Percentiles rank a stretch among this genome's conserved stretches.
Conservation (phyloP, 495 filamentous ascomycete species). For the Penicillium verhagenii region DNA sequence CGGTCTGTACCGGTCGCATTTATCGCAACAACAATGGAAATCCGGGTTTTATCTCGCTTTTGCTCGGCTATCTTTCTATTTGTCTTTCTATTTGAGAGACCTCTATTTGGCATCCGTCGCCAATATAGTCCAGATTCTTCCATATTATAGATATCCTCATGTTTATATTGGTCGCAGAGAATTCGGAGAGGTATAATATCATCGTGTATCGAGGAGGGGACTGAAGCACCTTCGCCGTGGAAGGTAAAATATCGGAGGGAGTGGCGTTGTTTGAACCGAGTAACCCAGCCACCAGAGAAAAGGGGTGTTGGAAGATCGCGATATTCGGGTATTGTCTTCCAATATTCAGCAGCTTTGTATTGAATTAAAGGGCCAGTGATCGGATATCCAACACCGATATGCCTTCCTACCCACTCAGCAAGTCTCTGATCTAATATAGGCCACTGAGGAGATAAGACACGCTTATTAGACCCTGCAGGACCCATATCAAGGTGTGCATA, state of each 20-base stretch:
- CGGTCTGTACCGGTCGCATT: conserved; percentile 21
- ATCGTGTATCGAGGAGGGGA: conserved; percentile 5
- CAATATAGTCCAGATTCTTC: conserved; percentile 10
- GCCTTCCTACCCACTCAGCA: conserved; percentile 4
- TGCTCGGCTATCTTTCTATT: neutral
- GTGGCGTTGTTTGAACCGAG: conserved; percentile 10
- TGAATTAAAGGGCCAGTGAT: conserved; percentile 10
- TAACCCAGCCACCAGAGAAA: conserved; percentile 14
- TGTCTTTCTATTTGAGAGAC: conserved; percentile 3
- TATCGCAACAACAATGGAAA: conserved; percentile 17
- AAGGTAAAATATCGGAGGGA: conserved; percentile 6
- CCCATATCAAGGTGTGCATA: conserved; percentile 11
- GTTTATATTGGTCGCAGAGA: conserved; percentile 9
- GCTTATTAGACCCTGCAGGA: conserved; percentile 2
- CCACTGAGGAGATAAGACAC: conserved; percentile 2
- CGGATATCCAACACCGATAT: conserved; percentile 1
- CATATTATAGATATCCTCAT: conserved; percentile 14
- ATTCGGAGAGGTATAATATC: conserved; percentile 4
- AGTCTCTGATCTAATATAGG: conserved; percentile 12
- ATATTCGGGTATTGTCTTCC: conserved; percentile 11
- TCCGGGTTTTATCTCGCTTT: conserved; percentile 10
- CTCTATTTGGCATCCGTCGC: conserved; percentile 11
- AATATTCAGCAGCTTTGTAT: conserved; percentile 6
- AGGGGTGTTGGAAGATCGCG: conserved; percentile 1
- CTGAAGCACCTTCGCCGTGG: conserved; percentile 12